Evolutionary conservation across 192 early-diverging fungal genomes (phyloP).

Genomic region (Gamsiella multidivaricata): DNA sequence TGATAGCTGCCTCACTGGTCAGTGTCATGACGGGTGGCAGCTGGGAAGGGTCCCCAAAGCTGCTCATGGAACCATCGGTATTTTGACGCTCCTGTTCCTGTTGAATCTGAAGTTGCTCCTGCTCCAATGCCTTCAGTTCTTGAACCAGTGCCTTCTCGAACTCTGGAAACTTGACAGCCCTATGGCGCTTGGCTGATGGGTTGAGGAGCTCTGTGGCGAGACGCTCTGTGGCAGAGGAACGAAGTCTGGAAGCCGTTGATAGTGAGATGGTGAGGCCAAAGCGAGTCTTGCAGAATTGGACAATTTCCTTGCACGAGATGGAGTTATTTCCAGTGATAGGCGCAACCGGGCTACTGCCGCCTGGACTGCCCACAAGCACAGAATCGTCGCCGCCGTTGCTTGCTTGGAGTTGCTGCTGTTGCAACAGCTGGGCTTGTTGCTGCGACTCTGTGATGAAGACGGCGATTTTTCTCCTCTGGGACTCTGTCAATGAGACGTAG

Average conservation of each 20-base stretch:
- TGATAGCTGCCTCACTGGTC: slow-evolving; percentile 51
- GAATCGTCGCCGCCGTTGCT: slow-evolving; percentile 25
- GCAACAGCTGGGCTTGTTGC: slow-evolving; percentile 32
- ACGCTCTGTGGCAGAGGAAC: slow-evolving; percentile 45
- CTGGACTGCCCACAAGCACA: slow-evolving; percentile 15
- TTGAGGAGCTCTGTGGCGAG: slow-evolving; percentile 48
- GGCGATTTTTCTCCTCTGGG: slow-evolving; percentile 49
- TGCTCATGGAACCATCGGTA: background rate
- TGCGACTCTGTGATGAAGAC: slow-evolving; percentile 55
- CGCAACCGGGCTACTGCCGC: slow-evolving; percentile 11
- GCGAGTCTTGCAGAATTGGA: slow-evolving; percentile 53
- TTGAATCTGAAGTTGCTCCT: slow-evolving; percentile 49
- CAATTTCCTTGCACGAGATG: slow-evolving; percentile 54
- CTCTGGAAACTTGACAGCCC: slow-evolving; percentile 54
- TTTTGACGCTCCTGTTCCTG: slow-evolving; percentile 36
- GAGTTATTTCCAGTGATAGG: slow-evolving; percentile 25
- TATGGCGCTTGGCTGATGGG: slow-evolving; percentile 50
- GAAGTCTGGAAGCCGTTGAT: slow-evolving; percentile 44
- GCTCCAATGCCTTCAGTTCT: slow-evolving; percentile 49
- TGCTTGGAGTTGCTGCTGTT: slow-evolving; percentile 34
- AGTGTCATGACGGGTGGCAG: slow-evolving; percentile 45
- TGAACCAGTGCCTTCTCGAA: slow-evolving; percentile 50
- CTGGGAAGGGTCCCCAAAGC: slow-evolving; percentile 13
- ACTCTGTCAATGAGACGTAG: slow-evolving; percentile 52
- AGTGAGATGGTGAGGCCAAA: slow-evolving; percentile 52